Evolutionary conservation across 305 asterid genomes (phyloP).

Genomic region (Fraxinus xanthoxyloides): DNA sequence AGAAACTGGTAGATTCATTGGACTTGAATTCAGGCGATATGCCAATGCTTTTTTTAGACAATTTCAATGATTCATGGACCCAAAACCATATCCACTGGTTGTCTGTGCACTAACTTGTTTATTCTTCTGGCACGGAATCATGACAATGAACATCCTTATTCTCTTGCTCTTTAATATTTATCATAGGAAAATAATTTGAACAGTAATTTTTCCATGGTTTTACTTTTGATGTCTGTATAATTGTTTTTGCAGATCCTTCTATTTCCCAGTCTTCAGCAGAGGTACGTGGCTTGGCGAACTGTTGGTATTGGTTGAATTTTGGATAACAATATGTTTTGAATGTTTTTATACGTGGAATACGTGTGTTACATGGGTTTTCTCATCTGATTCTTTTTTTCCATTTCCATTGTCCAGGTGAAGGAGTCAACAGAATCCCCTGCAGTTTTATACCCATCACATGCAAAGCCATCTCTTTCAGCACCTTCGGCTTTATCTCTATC

Average conservation of each 20-base stretch:
- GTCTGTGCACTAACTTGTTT: background rate
- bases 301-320: slow-evolving; percentile 4
- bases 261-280: slow-evolving; percentile 31
- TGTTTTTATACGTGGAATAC: background rate
- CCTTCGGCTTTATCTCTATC: slow-evolving; percentile 68
- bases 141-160: background rate
- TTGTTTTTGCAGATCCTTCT: slow-evolving; percentile 40
- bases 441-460: slow-evolving; percentile 57
- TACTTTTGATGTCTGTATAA: background rate
- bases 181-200: background rate
- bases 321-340: slow-evolving; percentile 1
- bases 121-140: background rate
- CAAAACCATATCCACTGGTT: background rate
- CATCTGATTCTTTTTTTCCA: background rate
- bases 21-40: background rate
- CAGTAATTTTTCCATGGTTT: background rate
- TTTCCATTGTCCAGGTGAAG: slow-evolving; percentile 47
- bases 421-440: slow-evolving; percentile 52
- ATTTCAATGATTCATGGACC: background rate
- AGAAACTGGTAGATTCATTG: background rate
- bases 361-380: background rate
- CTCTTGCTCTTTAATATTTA: background rate
- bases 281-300: slow-evolving; percentile 32
- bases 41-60: background rate
- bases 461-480: slow-evolving; percentile 63